Evolutionary conservation across 345 rosid genomes (phyloP), one percentile per base, ranked within the genome.

Genomic region (Fremontodendron californicum): DNA sequence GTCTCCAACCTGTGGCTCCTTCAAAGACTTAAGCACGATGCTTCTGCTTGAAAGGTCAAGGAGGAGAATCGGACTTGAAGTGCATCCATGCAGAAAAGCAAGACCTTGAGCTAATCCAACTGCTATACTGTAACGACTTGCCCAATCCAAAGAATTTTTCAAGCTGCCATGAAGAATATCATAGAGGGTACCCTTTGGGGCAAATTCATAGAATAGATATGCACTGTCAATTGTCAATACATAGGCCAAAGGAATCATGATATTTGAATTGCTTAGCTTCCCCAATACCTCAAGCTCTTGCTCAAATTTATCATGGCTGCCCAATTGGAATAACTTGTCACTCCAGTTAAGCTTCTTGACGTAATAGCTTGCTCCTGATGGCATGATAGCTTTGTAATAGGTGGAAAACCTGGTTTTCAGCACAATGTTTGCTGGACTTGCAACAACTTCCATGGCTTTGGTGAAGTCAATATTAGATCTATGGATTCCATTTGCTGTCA

Each of bases 81-180:
- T 68, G 74, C 82, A 87, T 75, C 90, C 94, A 60, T 94, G 98
- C 80, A 94, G 86, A 87, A 90, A 94, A 16, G 84, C 79, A 79
- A 93, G 90, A 73, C 95, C 97, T 78, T 93, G 94, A 81, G 98
- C 98, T 70, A 92, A 88, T 48, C 98, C 96, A 16, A 93, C 88
- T 31, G 93, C 97, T 64, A 93, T 79, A 77, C 91, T 93, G 85
- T 88, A 91, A 81, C 98, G 90, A 84, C 93, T 90, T 0, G 90
- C 86, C 98, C 98, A 94, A 77, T 90, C 97, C 76, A 93, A 65
- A 74, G 82, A 82, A 39, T 76, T 77, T 75, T 82, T 78, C 43
- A 75, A 58, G 81, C 83, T 83, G 74, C 85, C 82, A 68, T 94
- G 95, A 74, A 94, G 90, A 82, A 77, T 84, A 12, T 91, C 84